These are phyloP conservation scores for Amesomyces nigricolor DNA, from an alignment of 2,329 filamentous ascomycete species.

Conservation along the genomic window DNA sequence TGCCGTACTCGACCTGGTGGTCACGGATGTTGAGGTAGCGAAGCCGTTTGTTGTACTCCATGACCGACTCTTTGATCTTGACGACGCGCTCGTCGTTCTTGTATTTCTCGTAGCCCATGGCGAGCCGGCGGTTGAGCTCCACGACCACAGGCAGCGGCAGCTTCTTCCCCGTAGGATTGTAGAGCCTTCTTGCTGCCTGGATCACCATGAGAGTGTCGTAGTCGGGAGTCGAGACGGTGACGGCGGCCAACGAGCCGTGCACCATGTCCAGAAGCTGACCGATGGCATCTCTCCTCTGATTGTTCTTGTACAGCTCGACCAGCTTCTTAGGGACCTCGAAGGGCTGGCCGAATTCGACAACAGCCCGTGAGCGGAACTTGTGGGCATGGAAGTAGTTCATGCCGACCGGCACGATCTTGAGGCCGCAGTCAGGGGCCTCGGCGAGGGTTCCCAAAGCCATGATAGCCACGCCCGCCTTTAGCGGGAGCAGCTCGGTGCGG, in stretches of 20 bases:
- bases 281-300: slow-evolving; percentile 81
- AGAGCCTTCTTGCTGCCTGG: slow-evolving; percentile 85
- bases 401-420: slow-evolving; percentile 93
- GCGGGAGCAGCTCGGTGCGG: slow-evolving; percentile 79
- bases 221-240: slow-evolving; percentile 87
- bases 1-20: slow-evolving; percentile 90
- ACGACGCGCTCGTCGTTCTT: slow-evolving; percentile 85
- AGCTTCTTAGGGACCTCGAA: slow-evolving; percentile 78
- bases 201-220: slow-evolving; percentile 97
- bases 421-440: slow-evolving; percentile 75
- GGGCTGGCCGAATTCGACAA: slow-evolving; percentile 89
- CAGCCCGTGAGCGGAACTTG: slow-evolving; percentile 93
- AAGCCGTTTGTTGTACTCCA: slow-evolving; percentile 80
- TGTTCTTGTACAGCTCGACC: slow-evolving; percentile 77
- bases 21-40: slow-evolving; percentile 83
- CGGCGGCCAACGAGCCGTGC: slow-evolving; percentile 75
- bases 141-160: slow-evolving; percentile 87
- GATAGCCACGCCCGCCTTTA: slow-evolving; percentile 95
- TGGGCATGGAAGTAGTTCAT: slow-evolving; percentile 99
- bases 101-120: slow-evolving; percentile 86
- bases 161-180: slow-evolving; percentile 92
- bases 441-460: slow-evolving; percentile 92
- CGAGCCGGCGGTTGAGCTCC: slow-evolving; percentile 85
- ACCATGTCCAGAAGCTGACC: slow-evolving; percentile 79
- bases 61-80: slow-evolving; percentile 66